Evolutionary conservation across 2,329 filamentous ascomycete genomes (phyloP).

Genomic region (Fusarium globosum): DNA sequence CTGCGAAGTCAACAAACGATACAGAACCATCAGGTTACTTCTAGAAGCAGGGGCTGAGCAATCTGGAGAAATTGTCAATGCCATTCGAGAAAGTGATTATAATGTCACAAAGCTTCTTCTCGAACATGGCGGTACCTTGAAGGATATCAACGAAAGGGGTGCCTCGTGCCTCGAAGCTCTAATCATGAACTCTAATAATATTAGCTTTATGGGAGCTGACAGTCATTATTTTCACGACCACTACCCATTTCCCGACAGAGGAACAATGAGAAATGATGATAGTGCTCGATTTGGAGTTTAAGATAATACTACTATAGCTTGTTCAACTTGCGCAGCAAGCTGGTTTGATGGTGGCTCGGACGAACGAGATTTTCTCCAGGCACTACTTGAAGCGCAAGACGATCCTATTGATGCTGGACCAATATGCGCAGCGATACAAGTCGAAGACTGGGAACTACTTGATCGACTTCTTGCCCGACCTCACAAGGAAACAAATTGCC

Average conservation of each 20-base stretch:
- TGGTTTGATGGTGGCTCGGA: not conserved
- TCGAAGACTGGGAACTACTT: not conserved
- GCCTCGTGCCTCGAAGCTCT: not conserved
- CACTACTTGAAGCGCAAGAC: not conserved
- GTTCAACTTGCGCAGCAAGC: too few species aligned
- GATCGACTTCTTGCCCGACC: rapidly evolving
- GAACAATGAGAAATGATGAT: rapidly evolving
- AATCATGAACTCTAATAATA: not conserved
- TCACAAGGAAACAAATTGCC: not conserved
- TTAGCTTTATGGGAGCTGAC: not conserved
- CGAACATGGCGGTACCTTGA: not conserved
- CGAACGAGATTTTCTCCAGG: not conserved
- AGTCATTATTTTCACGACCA: too few species aligned
- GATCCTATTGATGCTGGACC: not conserved
- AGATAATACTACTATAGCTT: too few species aligned
- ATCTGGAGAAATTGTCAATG: not conserved
- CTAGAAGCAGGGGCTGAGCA: not conserved
- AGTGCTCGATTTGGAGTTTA: too few species aligned
- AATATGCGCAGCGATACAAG: not conserved
- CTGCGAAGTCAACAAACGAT: not conserved
- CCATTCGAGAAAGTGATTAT: not conserved
- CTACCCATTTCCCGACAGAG: too few species aligned
- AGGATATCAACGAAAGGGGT: not conserved
- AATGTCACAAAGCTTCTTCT: not conserved
- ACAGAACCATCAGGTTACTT: not conserved